These are phyloP conservation scores for Pilasporangium apinafurcum DNA, from an alignment of 352 stramenopile species.

Conservation along the genomic window DNA sequence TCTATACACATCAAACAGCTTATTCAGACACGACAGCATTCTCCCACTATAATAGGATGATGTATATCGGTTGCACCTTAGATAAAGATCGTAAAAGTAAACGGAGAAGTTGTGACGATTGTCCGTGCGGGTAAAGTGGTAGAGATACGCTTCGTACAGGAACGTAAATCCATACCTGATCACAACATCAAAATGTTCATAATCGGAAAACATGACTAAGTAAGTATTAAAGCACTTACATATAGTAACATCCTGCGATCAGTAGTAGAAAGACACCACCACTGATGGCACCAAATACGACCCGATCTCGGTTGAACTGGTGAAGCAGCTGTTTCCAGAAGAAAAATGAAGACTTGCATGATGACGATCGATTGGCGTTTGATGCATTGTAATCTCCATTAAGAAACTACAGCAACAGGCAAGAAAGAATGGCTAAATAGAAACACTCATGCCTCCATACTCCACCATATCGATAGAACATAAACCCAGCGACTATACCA, in stretches of 20 bases:
- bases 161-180: slow-evolving; percentile 88
- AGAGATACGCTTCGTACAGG: slow-evolving; percentile 96
- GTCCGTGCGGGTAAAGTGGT: slow-evolving; percentile 97
- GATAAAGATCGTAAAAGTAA: slow-evolving; percentile 99
- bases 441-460: not conserved
- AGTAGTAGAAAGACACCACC: slow-evolving; percentile 83
- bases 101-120: slow-evolving; percentile 99
- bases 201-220: not conserved
- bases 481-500: slow-evolving; percentile 46
- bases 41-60: not conserved
- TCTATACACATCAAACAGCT: slow-evolving; percentile 14
- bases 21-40: no score
- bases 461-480: not conserved
- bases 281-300: slow-evolving; percentile 88
- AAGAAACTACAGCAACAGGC: slow-evolving; percentile 39
- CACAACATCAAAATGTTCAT: not conserved
- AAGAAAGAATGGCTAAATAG: not conserved
- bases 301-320: slow-evolving; percentile 58
- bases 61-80: slow-evolving; percentile 45
- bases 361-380: slow-evolving; percentile 40
- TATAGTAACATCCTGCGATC: slow-evolving; percentile 76
- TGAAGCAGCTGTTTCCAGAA: slow-evolving; percentile 42
- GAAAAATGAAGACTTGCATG: slow-evolving; percentile 42
- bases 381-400: slow-evolving; percentile 47
- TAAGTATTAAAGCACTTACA: slow-evolving; percentile 37